A percentile compares a stretch with the other conserved stretches of the same genome.
These are phyloP conservation scores for Penicillium rolfsii DNA, from an alignment of 2,329 filamentous ascomycete species.

Conservation along the genomic window DNA sequence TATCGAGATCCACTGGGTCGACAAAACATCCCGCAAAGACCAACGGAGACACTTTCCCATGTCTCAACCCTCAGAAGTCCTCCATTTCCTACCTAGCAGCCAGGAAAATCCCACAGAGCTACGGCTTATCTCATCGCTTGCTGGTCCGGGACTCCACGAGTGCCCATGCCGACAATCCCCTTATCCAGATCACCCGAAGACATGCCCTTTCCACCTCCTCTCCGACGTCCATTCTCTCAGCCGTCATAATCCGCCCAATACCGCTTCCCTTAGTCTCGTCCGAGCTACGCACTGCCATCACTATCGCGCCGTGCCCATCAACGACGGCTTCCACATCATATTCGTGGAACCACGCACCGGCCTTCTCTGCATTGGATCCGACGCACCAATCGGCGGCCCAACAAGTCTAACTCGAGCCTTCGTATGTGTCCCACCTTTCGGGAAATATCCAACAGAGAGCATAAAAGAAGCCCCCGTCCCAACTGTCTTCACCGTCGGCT, in stretches of 20 bases:
- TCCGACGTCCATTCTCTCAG: constrained; percentile 34
- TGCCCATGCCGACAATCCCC: constrained; percentile 35
- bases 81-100: constrained; percentile 63
- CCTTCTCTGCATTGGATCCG: constrained; percentile 63
- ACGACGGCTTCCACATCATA: constrained; percentile 66
- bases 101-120: constrained; percentile 59
- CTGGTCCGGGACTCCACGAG: constrained; percentile 43
- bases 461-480: constrained; percentile 44
- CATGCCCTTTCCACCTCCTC: constrained; percentile 36
- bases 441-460: constrained; percentile 14
- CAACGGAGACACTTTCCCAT: constrained; percentile 46
- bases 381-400: constrained; percentile 61
- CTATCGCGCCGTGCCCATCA: constrained; percentile 65
- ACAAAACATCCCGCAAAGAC: constrained; percentile 49
- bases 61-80: constrained; percentile 46
- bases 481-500: constrained; percentile 59
- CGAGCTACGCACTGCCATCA: constrained; percentile 58
- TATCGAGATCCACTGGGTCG: constrained; percentile 66
- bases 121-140: constrained; percentile 64
- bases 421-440: constrained; percentile 53
- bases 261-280: constrained; percentile 37
- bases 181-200: constrained; percentile 24
- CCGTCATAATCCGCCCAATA: constrained; percentile 27
- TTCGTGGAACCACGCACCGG: constrained; percentile 65
- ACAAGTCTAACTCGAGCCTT: constrained; percentile 63